phyloP scores from a whole-genome alignment of 768 basidiomycete genomes.

The Podaxis rugospora region DNA sequence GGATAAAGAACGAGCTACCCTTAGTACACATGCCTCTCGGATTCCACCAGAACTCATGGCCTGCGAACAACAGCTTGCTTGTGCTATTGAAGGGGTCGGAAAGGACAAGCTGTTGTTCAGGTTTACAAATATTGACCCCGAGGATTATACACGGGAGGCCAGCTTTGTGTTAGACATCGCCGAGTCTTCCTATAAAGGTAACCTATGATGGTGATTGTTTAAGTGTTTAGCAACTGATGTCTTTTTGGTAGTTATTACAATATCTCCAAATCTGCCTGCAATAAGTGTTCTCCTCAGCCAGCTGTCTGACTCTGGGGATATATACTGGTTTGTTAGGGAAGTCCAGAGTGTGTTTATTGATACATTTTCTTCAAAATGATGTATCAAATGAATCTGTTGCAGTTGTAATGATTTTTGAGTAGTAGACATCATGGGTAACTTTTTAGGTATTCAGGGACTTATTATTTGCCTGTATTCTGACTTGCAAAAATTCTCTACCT shows the following conservation, averaged over 20 bases:
- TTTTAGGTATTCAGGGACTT: too few species aligned
- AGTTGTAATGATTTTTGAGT: too few species aligned
- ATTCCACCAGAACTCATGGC: conserved; percentile 51
- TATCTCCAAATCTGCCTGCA: conserved; percentile 63
- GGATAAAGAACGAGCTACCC: conserved; percentile 53
- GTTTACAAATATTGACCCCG: conserved; percentile 61
- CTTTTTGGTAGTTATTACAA: conserved; percentile 61
- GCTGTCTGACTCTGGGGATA: conserved; percentile 66
- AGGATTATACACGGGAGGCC: conserved; percentile 58
- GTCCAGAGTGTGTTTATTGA: conserved; percentile 26
- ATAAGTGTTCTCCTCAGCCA: conserved; percentile 65
- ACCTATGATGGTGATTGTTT: not conserved
- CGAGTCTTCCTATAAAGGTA: conserved; percentile 60
- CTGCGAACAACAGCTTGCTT: conserved; percentile 55
- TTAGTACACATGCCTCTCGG: conserved; percentile 48
- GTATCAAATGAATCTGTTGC: too few species aligned
- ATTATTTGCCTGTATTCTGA: too few species aligned
- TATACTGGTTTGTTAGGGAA: conserved; percentile 67
- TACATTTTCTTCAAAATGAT: not conserved
- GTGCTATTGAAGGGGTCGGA: conserved; percentile 75
- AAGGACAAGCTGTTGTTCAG: conserved; percentile 68
- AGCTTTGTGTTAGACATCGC: conserved; percentile 76
- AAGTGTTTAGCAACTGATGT: not conserved
- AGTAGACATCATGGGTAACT: too few species aligned
- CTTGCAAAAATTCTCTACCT: too few species aligned